Percentiles rank a stretch among this genome's conserved stretches.
phyloP scores from a whole-genome alignment of 2,329 filamentous ascomycete genomes.

The Neurospora sp. region DNA sequence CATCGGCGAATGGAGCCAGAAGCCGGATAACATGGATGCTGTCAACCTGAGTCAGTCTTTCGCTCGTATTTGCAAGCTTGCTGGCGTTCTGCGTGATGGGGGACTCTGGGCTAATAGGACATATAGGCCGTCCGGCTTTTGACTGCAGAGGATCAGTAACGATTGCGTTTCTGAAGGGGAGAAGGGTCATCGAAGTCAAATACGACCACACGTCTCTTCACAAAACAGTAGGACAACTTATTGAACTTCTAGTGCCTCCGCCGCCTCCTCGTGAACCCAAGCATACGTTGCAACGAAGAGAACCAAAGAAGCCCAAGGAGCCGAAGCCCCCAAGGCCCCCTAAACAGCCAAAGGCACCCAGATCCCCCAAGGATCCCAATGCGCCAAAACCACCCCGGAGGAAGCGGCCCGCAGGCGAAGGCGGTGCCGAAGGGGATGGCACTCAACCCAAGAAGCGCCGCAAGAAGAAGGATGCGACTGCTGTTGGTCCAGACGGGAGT shows the following conservation, averaged over 20 bases:
- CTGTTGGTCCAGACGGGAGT: slow-evolving; percentile 4
- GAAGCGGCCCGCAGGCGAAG: slow-evolving; percentile 16
- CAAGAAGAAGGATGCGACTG: slow-evolving; percentile 19
- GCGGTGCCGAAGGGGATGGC: slow-evolving; percentile 10
- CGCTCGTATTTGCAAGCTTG: neutral
- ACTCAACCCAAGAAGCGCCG: slow-evolving; percentile 18
- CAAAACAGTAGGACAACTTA: slow-evolving; percentile 41
- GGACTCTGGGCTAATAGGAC: slow-evolving; percentile 6
- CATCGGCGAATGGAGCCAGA: slow-evolving; percentile 40
- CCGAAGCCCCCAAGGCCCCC: slow-evolving; percentile 12
- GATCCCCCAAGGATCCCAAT: slow-evolving; percentile 13
- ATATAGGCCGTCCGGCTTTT: slow-evolving; percentile 44
- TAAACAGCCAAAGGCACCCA: slow-evolving; percentile 21
- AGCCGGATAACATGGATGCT: slow-evolving; percentile 26
- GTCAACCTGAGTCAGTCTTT: slow-evolving; percentile 24
- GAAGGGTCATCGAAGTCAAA: slow-evolving; percentile 38
- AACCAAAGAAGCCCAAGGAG: slow-evolving; percentile 18
- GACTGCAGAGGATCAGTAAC: slow-evolving; percentile 44
- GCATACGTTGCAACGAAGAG: slow-evolving; percentile 18
- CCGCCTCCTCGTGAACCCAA: slow-evolving; percentile 24
- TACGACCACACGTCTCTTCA: slow-evolving; percentile 50
- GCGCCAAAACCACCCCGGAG: slow-evolving; percentile 15
- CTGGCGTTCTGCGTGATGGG: neutral
- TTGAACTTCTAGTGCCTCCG: slow-evolving; percentile 36
- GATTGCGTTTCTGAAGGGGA: slow-evolving; percentile 38